phyloP scores from a whole-genome alignment of 768 basidiomycete species.

The Phylloporus arenicola region DNA sequence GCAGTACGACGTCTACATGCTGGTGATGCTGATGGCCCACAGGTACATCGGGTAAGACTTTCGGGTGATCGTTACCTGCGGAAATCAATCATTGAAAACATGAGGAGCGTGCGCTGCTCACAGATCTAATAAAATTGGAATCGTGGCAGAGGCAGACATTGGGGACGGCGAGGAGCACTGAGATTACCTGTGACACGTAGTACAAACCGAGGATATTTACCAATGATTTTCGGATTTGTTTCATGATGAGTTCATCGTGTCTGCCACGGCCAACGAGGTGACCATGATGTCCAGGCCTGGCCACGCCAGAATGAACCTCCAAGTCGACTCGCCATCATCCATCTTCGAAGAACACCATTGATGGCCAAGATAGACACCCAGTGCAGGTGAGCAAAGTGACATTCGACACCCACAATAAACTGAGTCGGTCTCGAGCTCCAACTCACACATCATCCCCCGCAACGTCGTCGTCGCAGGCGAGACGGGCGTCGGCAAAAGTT shows the following conservation, averaged over 20 bases:
- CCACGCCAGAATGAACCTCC: neutral
- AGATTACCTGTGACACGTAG: too few relatives aligned
- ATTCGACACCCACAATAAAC: neutral
- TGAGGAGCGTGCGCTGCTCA: too few relatives aligned
- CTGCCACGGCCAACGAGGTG: conserved; percentile 2
- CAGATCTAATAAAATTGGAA: too few relatives aligned
- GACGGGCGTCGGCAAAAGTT: conserved; percentile 24
- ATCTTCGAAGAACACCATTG: neutral
- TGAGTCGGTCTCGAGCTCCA: neutral
- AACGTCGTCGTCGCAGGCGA: conserved; percentile 22
- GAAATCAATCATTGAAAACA: too few relatives aligned
- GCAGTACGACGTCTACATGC: too few relatives aligned
- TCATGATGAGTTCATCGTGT: neutral
- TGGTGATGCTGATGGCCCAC: too few relatives aligned
- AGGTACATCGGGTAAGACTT: too few relatives aligned
- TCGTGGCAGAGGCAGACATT: too few relatives aligned
- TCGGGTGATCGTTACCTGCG: too few relatives aligned
- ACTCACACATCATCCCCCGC: conserved; percentile 8
- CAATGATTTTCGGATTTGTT: too few relatives aligned
- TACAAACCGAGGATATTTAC: too few relatives aligned
- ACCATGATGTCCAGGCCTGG: neutral
- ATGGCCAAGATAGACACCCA: conserved; percentile 8
- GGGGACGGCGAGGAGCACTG: too few relatives aligned
- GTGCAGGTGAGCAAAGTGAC: conserved; percentile 4
- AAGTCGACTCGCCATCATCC: neutral